A percentile compares a stretch with the other conserved stretches of the same genome.
Conservation (phyloP, 2,329 filamentous ascomycete genomes). For the Calonectria multiphialidica region DNA sequence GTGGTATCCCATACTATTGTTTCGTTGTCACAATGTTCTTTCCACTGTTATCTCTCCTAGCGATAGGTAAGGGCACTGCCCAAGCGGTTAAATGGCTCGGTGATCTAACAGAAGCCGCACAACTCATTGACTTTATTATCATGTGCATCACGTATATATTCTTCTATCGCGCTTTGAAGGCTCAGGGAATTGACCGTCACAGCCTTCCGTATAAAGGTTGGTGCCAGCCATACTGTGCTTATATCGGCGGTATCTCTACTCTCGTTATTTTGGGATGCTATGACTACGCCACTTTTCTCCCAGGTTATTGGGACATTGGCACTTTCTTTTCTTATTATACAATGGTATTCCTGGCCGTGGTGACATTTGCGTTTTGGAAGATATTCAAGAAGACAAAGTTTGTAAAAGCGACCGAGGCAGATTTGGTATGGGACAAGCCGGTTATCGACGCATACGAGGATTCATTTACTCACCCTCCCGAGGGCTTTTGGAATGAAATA, state of each 20-base stretch:
- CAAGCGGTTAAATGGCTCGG: constrained; percentile 63
- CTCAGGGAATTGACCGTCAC: constrained; percentile 63
- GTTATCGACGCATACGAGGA: constrained; percentile 23
- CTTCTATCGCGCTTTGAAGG: constrained; percentile 63
- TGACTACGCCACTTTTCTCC: constrained; percentile 63
- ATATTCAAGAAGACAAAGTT: constrained; percentile 15
- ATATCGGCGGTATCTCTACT: constrained; percentile 55
- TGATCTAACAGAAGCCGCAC: constrained; percentile 65
- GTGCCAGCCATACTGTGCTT: constrained; percentile 65
- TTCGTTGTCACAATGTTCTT: constrained; percentile 19
- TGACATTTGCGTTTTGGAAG: constrained; percentile 20
- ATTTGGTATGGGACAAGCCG: constrained; percentile 24
- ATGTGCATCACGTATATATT: constrained; percentile 58
- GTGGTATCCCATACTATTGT: constrained; percentile 5
- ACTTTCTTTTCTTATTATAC: constrained; percentile 64
- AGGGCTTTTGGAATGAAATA: constrained; percentile 14
- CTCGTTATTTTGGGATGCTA: constrained; percentile 46
- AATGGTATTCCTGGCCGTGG: constrained; percentile 48
- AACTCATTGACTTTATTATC: constrained; percentile 71
- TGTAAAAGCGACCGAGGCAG: constrained; percentile 9
- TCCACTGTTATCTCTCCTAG: background rate
- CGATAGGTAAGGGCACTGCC: background rate
- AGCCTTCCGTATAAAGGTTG: constrained; percentile 67
- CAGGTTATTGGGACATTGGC: constrained; percentile 56
- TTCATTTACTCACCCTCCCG: background rate